Evolutionary conservation across 495 filamentous ascomycete genomes (phyloP), one percentile per base, ranked within the genome.

Genomic region (Polyplosphaeria fusca): DNA sequence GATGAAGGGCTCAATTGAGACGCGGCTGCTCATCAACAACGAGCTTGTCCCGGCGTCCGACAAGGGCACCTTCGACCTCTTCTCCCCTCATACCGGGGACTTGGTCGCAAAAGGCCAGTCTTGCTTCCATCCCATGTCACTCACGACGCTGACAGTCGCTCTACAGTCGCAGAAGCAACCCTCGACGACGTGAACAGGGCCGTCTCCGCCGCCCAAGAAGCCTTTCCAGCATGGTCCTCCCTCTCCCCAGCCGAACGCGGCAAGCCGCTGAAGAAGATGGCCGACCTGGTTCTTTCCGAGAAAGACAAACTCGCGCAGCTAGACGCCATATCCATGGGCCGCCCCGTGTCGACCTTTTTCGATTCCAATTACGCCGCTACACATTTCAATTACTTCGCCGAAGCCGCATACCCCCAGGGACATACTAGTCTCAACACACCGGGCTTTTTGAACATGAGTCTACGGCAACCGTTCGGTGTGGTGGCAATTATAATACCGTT

Each of bases 21-120:
- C 55, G 13, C 65, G 73, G 9, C 64, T 77, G 14, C 77, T 77
- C 51, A 79, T 80, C 44, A 75, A 77, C 60, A 71, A 70, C 66
- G 68, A 75, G 75, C 77, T 77, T 49, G 70, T 68, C 19, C 55
- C 68, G 14, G 71, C 77, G 9, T 70, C 72, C 16, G 70, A 67
- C 55, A 65, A 65, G 9, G 71, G 67, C n/a, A 71, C 70, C 3
- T 79, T 79, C 60, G 63, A 69, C 4, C 55, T 77, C 18, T 63
- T 71, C 38, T 78, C 70, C 24, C 77, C 75, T 9, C 72, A 72
- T 49, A 73, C 73, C 9, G 63, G 70, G 46, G 73, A 79, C 18
- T 52, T 69, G 1, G 67, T 76, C 24, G 73, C 72, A 20, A 57
- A 75, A 47, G 45, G 55, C 52, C 46, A 23, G 23, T 43, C 11